Percentiles rank a stretch among this genome's conserved stretches.
Evolutionary conservation across 441 rosid genomes (phyloP).

Genomic region (Iberis amara): DNA sequence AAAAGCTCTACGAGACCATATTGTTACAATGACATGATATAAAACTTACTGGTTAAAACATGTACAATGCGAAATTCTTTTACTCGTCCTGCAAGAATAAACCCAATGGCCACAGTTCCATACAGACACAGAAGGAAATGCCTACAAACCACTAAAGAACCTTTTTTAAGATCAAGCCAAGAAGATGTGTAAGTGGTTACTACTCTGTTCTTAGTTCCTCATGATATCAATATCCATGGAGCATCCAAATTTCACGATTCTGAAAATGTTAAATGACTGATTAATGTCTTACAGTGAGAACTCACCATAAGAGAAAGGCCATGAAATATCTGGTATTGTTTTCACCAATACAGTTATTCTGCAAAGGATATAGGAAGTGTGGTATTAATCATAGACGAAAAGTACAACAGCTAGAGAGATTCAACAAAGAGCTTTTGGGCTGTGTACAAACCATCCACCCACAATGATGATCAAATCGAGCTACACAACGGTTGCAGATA

Average conservation of each 20-base stretch:
- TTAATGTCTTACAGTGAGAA: slow-evolving; percentile 21
- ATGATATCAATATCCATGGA: too few relatives aligned
- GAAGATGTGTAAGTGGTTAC: neutral
- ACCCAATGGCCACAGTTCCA: slow-evolving; percentile 64
- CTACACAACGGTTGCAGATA: slow-evolving; percentile 82
- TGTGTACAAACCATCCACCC: slow-evolving; percentile 35
- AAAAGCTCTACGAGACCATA: neutral
- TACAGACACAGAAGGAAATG: slow-evolving; percentile 79
- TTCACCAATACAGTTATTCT: slow-evolving; percentile 36
- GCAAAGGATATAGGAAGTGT: slow-evolving; percentile 11
- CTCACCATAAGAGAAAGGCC: slow-evolving; percentile 36
- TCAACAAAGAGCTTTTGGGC: neutral
- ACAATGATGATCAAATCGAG: slow-evolving; percentile 95
- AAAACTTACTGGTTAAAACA: slow-evolving; percentile 53
- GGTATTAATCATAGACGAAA: slow-evolving; percentile 8
- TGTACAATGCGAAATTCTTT: slow-evolving; percentile 62
- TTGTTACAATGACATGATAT: neutral
- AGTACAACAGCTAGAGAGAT: neutral
- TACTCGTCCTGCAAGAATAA: slow-evolving; percentile 70
- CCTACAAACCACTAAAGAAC: slow-evolving; percentile 46
- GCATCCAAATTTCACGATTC: too few relatives aligned
- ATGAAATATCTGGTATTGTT: slow-evolving; percentile 30
- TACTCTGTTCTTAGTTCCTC: too few relatives aligned
- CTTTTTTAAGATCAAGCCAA: slow-evolving; percentile 17
- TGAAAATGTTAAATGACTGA: neutral